These are phyloP conservation scores for Zygotorulaspora florentina DNA, from an alignment of 805 yeast genomes.

Conservation along the genomic window DNA sequence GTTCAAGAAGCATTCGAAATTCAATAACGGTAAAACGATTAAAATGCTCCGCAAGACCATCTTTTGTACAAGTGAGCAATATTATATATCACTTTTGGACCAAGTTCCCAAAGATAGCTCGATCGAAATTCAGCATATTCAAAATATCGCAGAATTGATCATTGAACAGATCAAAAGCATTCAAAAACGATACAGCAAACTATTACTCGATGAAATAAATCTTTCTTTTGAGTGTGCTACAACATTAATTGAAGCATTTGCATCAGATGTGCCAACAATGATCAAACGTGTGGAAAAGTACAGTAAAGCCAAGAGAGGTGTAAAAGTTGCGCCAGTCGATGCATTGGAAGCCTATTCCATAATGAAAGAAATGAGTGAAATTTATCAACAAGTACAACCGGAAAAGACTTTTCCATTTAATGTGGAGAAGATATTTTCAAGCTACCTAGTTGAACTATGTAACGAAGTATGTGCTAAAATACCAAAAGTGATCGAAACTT, in stretches of 20 bases:
- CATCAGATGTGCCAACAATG: constrained; percentile 50
- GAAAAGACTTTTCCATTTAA: constrained; percentile 45
- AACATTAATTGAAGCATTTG: constrained; percentile 49
- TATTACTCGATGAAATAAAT: constrained; percentile 55
- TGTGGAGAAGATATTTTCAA: constrained; percentile 53
- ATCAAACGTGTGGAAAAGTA: constrained; percentile 47
- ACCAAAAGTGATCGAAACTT: constrained; percentile 45
- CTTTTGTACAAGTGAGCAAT: constrained; percentile 40
- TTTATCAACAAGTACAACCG: constrained; percentile 46
- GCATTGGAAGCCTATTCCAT: constrained; percentile 54
- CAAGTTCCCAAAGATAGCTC: constrained; percentile 57
- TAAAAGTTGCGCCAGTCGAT: constrained; percentile 47
- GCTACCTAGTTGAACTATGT: constrained; percentile 42
- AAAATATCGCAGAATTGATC: constrained; percentile 52
- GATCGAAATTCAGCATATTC: constrained; percentile 50
- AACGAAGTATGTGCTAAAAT: constrained; percentile 45
- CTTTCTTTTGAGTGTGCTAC: constrained; percentile 49
- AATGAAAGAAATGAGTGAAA: constrained; percentile 48
- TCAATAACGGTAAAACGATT: constrained; percentile 37
- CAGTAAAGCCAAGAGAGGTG: constrained; percentile 27
- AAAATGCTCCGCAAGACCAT: constrained; percentile 36
- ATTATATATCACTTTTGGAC: constrained; percentile 42
- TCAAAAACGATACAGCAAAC: constrained; percentile 56
- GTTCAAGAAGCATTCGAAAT: constrained; percentile 24
- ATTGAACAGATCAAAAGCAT: constrained; percentile 46